Evolutionary conservation across 371 early-diverging fungal genomes (phyloP), one percentile per base, ranked within the genome.

Genomic region (Mortierella sp.): DNA sequence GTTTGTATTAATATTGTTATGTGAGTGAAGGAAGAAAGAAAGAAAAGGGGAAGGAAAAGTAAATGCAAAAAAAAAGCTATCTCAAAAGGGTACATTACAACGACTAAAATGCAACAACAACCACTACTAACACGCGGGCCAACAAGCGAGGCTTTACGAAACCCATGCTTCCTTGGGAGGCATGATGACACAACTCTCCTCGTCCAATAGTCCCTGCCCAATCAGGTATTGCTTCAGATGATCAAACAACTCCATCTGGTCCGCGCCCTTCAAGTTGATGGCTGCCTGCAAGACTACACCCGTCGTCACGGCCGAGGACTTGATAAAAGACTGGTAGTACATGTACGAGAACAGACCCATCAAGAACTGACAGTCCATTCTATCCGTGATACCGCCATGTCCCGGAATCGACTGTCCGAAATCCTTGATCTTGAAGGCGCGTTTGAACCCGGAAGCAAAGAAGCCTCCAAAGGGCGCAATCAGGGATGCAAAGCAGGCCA

Each of bases 401-500:
- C 98, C 99, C 8, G 99, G 99, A 82, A 99, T 99, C 59, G 95
- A 94, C 77, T 97, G 93, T n/a, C 98, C 98, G 88, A 99, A 99
- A 88, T 99, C 99, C 85, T 99, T 99, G 86, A 99, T 95, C 75
- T 98, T 97, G 90, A 98, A 99, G 0, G 99, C 98, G 53, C 99
- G 93, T 89, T 99, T 99, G 59, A 97, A 95, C 5, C 97, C 99
- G 83, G 97, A 97, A 19, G 99, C 99, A 91, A 99, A 98, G 92
- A 99, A 99, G 8, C 99, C 99, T 57, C 99, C 99, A 90, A 99
- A 99, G 16, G 99, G 99, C 48, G 99, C 99, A 82, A 99, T 97
- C 77, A 99, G 85, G 3, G 98, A 98, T 5, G 99, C 99, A 90
- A 99, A 98, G 53, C 95, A 91, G 2, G 98, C 94, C 93, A 99